These are phyloP conservation scores for Plenodomus lindquistii DNA, from an alignment of 2,329 filamentous ascomycete species.

Conservation along the genomic window DNA sequence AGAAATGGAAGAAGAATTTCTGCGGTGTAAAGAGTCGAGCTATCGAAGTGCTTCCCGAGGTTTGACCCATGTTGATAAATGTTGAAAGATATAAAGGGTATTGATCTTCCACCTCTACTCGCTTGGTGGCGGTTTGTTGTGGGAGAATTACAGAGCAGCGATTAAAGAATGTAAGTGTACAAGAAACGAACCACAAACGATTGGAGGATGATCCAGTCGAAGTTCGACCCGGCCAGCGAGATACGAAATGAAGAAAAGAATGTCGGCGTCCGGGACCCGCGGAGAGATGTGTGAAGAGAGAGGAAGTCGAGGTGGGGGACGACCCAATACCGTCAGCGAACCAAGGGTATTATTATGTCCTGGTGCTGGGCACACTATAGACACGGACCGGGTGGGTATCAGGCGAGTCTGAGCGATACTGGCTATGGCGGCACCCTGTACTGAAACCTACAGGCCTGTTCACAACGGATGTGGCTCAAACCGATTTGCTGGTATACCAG, in stretches of 20 bases:
- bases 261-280: conserved; percentile 40
- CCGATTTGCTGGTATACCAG: conserved; percentile 36
- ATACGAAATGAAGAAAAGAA: conserved; percentile 47
- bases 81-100: background rate
- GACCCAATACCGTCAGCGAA: conserved; percentile 36
- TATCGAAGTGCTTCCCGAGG: conserved; percentile 8
- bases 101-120: conserved; percentile 8
- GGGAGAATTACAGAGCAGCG: conserved; percentile 37
- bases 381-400: conserved; percentile 41
- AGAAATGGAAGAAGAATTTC: conserved; percentile 77
- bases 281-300: conserved; percentile 30
- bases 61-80: conserved; percentile 18
- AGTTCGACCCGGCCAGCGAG: conserved; percentile 48
- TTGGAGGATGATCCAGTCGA: conserved; percentile 39
- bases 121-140: conserved; percentile 28
- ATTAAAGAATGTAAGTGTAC: conserved; percentile 41
- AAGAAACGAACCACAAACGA: conserved; percentile 39
- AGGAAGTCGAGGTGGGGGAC: conserved; percentile 37
- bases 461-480: conserved; percentile 43
- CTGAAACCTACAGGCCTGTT: conserved; percentile 42
- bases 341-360: conserved; percentile 41
- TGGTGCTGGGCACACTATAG: conserved; percentile 1
- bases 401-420: conserved; percentile 31
- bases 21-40: conserved; percentile 58
- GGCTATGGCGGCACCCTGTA: conserved; percentile 36